These are phyloP conservation scores for Carex pumila DNA, from an alignment of 176 grass and related monocot species.

Conservation along the genomic window DNA sequence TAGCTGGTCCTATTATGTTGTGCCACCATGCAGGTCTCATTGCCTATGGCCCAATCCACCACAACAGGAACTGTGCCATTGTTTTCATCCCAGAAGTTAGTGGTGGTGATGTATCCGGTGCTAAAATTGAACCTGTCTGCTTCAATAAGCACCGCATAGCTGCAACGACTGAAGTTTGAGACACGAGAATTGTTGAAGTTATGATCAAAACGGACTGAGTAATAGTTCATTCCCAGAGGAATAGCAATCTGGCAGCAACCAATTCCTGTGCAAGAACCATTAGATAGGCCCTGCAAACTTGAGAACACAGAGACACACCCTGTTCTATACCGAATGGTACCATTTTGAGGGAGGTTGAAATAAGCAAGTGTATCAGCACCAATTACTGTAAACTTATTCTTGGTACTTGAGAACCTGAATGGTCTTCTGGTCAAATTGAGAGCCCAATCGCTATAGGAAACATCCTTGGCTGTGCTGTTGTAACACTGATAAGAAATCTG, in stretches of 20 bases:
- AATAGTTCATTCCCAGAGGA: constrained; percentile 6
- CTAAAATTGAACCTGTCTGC: not conserved
- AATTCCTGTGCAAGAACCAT: constrained; percentile 29
- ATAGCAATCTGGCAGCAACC: constrained; percentile 35
- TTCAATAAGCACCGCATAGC: constrained; percentile 20
- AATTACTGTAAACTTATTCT: constrained; percentile 38
- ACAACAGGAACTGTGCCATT: not conserved
- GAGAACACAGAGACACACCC: constrained; percentile 31
- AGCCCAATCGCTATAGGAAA: fast-evolving
- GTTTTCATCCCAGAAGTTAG: not conserved
- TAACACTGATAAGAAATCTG: constrained; percentile 6
- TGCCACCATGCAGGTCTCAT: not conserved
- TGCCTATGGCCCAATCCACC: constrained; percentile 30
- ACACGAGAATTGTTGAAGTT: not conserved
- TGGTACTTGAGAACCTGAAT: not conserved
- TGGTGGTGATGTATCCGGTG: not conserved
- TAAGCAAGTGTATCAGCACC: constrained; percentile 30
- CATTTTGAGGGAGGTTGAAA: not conserved
- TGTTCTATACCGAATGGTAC: not conserved
- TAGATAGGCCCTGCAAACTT: not conserved
- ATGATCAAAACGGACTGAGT: not conserved
- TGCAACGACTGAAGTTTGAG: not conserved
- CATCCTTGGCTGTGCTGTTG: not conserved
- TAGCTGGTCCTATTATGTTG: not conserved
- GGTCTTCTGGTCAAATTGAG: not conserved